phyloP scores from a whole-genome alignment of 2,329 filamentous ascomycete genomes.

The Basipetospora chlamydospora region DNA sequence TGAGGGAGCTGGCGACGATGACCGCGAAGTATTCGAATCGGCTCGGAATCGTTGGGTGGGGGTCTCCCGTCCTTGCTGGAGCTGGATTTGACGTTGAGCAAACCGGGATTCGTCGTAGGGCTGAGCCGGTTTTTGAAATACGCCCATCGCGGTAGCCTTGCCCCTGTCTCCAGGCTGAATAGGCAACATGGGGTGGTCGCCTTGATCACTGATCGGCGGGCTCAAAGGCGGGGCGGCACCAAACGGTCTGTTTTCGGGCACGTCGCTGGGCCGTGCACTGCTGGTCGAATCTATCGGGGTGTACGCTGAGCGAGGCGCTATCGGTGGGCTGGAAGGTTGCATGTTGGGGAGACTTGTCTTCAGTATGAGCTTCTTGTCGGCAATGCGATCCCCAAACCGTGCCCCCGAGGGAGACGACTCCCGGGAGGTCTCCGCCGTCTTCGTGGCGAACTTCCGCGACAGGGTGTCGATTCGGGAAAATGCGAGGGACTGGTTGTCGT shows the following conservation, averaged over 20 bases:
- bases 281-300: slow-evolving; percentile 7
- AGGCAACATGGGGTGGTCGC: slow-evolving; percentile 49
- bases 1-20: slow-evolving; percentile 31
- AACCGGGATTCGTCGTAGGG: slow-evolving; percentile 79
- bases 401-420: slow-evolving; percentile 28
- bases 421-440: slow-evolving; percentile 34
- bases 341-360: slow-evolving; percentile 58
- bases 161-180: slow-evolving; percentile 64
- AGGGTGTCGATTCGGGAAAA: slow-evolving; percentile 70
- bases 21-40: slow-evolving; percentile 31
- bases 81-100: slow-evolving; percentile 64
- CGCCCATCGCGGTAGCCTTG: slow-evolving; percentile 58
- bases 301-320: slow-evolving; percentile 4
- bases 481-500: slow-evolving; percentile 66
- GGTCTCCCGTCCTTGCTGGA: slow-evolving; percentile 60
- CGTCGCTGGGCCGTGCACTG: slow-evolving; percentile 12
- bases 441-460: slow-evolving; percentile 40
- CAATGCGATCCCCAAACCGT: slow-evolving; percentile 30
- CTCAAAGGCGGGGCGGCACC: slow-evolving; percentile 25
- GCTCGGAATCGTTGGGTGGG: slow-evolving; percentile 31
- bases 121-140: slow-evolving; percentile 54
- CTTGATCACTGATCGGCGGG: slow-evolving; percentile 53
- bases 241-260: slow-evolving; percentile 14
- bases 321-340: slow-evolving; percentile 5
- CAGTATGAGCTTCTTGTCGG: slow-evolving; percentile 29